These are phyloP conservation scores for Solanum ossicruentum DNA, from an alignment of 257 asterid species.

Conservation along the genomic window DNA sequence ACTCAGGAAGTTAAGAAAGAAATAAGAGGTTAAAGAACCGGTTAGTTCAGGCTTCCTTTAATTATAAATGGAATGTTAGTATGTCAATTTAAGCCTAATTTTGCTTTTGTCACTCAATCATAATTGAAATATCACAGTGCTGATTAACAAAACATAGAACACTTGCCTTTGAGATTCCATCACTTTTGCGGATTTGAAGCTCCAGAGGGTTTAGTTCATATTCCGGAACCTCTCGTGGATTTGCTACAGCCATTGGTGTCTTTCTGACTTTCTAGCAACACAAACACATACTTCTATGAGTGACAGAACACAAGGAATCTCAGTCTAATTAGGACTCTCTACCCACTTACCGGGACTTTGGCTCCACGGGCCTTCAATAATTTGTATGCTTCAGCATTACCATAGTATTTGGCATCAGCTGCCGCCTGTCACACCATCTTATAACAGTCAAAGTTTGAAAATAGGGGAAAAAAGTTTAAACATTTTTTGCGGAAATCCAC, in stretches of 20 bases:
- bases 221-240: slow-evolving; percentile 96
- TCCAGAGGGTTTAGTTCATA: slow-evolving; percentile 93
- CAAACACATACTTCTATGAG: slow-evolving; percentile 10
- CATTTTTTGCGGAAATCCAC: neutral
- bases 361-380: slow-evolving; percentile 94
- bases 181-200: slow-evolving; percentile 82
- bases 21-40: neutral
- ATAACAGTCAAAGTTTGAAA: neutral
- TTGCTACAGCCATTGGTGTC: slow-evolving; percentile 91
- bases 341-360: slow-evolving; percentile 56
- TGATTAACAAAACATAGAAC: neutral
- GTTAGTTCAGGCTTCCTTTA: neutral
- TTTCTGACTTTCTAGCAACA: slow-evolving; percentile 76
- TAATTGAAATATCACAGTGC: neutral
- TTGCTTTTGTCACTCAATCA: neutral
- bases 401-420: slow-evolving; percentile 97
- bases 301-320: neutral
- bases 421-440: slow-evolving; percentile 52
- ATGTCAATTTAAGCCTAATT: neutral
- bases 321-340: neutral
- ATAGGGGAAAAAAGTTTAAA: neutral
- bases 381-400: slow-evolving; percentile 68
- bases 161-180: slow-evolving; percentile 83
- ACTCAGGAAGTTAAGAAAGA: neutral
- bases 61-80: neutral